These are phyloP conservation scores for Aspergillus awamori DNA, from an alignment of 2,329 filamentous ascomycete species.

Conservation along the genomic window DNA sequence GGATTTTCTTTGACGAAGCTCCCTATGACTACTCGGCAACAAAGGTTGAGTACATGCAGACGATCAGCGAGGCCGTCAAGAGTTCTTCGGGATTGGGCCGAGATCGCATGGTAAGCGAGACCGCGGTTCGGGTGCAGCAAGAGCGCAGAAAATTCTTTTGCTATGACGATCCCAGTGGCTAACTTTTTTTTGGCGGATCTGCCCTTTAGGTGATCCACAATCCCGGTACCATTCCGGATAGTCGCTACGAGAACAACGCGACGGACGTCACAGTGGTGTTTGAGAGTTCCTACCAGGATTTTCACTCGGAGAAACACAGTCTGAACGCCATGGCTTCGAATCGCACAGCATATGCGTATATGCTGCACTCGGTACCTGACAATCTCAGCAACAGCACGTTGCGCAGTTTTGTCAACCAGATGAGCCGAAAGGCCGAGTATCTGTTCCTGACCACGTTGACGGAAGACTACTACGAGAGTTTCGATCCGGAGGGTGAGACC, in stretches of 20 bases:
- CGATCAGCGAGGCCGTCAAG: conserved; percentile 22
- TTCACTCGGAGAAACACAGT: not conserved
- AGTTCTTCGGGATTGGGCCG: conserved; percentile 8
- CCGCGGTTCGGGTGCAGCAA: not conserved
- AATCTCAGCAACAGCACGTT: conserved; percentile 11
- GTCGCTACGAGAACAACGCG: conserved; percentile 5
- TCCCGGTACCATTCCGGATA: conserved; percentile 20
- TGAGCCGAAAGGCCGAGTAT: conserved; percentile 17
- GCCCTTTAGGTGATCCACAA: conserved; percentile 19
- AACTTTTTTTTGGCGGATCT: not conserved
- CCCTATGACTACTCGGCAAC: conserved; percentile 25
- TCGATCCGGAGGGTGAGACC: conserved; percentile 13
- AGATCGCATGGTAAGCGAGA: conserved; percentile 15
- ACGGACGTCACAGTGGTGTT: conserved; percentile 20
- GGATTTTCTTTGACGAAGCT: conserved; percentile 48
- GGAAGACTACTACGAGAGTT: conserved; percentile 16
- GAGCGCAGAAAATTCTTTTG: not conserved
- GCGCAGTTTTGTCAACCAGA: conserved; percentile 9
- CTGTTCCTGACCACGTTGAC: conserved; percentile 14
- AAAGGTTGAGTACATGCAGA: conserved; percentile 26
- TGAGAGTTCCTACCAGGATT: conserved; percentile 18
- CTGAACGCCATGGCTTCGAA: not conserved
- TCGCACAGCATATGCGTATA: conserved; percentile 13
- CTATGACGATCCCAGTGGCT: not conserved
- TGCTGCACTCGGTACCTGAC: conserved; percentile 16